Percentiles rank a stretch among this genome's conserved stretches.
Conservation (phyloP, 1,284 basidiomycete species). For the Cutaneotrichosporon arboriforme region DNA sequence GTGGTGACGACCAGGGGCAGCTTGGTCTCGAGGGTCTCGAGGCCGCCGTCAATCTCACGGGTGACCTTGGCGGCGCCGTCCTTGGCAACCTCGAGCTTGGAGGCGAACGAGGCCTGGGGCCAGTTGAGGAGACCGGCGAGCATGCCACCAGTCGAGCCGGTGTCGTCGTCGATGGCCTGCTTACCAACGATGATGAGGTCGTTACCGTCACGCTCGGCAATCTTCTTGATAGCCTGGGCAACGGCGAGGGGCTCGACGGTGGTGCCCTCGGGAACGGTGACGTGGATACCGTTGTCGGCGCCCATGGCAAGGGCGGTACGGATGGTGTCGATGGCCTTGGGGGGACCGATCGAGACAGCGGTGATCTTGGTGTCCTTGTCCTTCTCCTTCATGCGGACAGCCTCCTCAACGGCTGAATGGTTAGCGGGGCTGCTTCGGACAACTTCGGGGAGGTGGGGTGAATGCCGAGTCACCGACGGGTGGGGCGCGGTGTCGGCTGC, state of each 20-base stretch:
- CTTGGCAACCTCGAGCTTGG: constrained; percentile 74
- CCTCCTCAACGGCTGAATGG: constrained; percentile 88
- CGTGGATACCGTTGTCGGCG: constrained; percentile 86
- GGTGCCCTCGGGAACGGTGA: constrained; percentile 80
- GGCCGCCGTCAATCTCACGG: constrained; percentile 91
- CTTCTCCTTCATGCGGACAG: constrained; percentile 82
- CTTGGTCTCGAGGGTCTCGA: constrained; percentile 73
- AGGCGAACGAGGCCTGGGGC: constrained; percentile 93
- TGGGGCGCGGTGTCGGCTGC: too few species aligned
- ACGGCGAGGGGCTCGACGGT: constrained; percentile 53
- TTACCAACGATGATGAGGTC: constrained; percentile 97
- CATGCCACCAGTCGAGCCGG: constrained; percentile 97
- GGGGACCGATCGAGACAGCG: constrained; percentile 84
- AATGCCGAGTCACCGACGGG: too few species aligned
- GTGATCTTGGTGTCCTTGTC: constrained; percentile 63
- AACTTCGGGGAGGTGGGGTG: background rate
- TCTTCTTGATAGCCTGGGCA: constrained; percentile 65
- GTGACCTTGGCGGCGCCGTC: constrained; percentile 68
- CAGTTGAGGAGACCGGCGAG: constrained; percentile 87
- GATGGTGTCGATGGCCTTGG: constrained; percentile 84
- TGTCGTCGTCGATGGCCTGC: constrained; percentile 96
- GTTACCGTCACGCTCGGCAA: constrained; percentile 59
- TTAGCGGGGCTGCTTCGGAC: background rate
- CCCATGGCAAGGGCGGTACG: constrained; percentile 98
- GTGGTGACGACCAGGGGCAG: constrained; percentile 89